Percentiles rank a stretch among this genome's conserved stretches.
These are phyloP conservation scores for Tolypocladium sp. DNA, from an alignment of 2,329 filamentous ascomycete species.

Conservation along the genomic window DNA sequence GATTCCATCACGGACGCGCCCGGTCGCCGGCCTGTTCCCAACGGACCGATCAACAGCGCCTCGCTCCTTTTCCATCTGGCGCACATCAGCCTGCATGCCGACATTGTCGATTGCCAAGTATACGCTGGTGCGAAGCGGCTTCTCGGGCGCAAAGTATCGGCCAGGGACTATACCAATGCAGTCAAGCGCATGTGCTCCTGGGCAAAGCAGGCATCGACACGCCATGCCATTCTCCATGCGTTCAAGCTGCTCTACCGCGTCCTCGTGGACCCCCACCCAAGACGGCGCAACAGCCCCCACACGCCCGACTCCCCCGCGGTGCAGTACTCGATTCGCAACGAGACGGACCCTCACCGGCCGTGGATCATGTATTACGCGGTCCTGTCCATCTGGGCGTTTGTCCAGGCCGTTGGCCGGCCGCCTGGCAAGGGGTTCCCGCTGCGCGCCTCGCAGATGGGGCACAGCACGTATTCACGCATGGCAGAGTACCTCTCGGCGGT, in stretches of 20 bases:
- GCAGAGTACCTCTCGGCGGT: conserved; percentile 47
- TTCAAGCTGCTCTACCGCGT: conserved; percentile 73
- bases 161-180: conserved; percentile 64
- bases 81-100: conserved; percentile 81
- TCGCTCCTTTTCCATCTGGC: conserved; percentile 78
- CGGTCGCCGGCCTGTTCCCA: conserved; percentile 35
- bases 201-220: conserved; percentile 65
- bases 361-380: conserved; percentile 88
- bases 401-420: conserved; percentile 62
- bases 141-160: conserved; percentile 69
- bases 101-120: conserved; percentile 84
- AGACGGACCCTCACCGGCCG: conserved; percentile 74
- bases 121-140: conserved; percentile 72
- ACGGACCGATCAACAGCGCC: conserved; percentile 64
- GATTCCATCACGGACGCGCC: conserved; percentile 25
- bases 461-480: conserved; percentile 24
- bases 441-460: conserved; percentile 33
- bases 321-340: conserved; percentile 65
- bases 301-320: conserved; percentile 23
- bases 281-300: conserved; percentile 10
- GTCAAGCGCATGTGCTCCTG: conserved; percentile 70
- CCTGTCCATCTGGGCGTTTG: conserved; percentile 81
- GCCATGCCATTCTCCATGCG: conserved; percentile 78
- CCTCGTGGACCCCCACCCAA: conserved; percentile 44
- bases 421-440: conserved; percentile 34